Percentiles rank a stretch among this genome's conserved stretches.
phyloP scores from a whole-genome alignment of 1,284 basidiomycete species.

The Ganoderma sinense region DNA sequence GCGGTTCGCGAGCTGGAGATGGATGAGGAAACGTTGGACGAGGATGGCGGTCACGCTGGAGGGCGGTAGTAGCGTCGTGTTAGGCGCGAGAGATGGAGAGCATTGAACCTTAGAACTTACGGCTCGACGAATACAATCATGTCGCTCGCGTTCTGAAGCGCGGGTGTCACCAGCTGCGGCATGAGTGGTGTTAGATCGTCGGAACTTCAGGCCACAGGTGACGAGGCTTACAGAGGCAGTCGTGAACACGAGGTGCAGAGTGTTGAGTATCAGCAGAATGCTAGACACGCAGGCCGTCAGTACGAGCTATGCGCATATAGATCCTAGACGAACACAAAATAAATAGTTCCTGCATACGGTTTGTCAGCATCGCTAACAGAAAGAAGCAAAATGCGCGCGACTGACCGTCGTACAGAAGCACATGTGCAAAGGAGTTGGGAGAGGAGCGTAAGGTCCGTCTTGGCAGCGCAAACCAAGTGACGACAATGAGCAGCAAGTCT shows the following conservation, averaged over 20 bases:
- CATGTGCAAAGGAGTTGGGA: not conserved
- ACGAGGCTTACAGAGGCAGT: not conserved
- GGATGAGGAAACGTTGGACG: conserved; percentile 22
- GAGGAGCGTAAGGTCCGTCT: not conserved
- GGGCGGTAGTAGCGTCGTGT: not conserved
- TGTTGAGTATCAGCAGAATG: conserved; percentile 9
- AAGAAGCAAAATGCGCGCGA: not conserved
- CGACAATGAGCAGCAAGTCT: not conserved
- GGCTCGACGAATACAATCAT: conserved; percentile 7
- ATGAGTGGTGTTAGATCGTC: not conserved
- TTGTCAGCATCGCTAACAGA: no score
- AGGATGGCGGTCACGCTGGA: conserved; percentile 14
- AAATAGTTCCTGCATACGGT: not conserved
- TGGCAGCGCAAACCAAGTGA: conserved; percentile 1
- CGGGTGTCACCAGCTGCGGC: not conserved
- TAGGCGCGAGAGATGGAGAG: not conserved
- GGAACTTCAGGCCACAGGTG: no score
- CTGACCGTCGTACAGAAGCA: conserved; percentile 7
- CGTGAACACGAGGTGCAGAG: conserved; percentile 13
- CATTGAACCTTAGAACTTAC: not conserved
- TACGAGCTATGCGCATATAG: not conserved
- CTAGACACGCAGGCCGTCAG: not conserved
- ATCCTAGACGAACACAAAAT: not conserved
- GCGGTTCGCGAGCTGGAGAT: conserved; percentile 15
- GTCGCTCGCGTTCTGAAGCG: conserved; percentile 5